phyloP scores from a whole-genome alignment of 2,329 filamentous ascomycete genomes.

The Penicillium sp. region DNA sequence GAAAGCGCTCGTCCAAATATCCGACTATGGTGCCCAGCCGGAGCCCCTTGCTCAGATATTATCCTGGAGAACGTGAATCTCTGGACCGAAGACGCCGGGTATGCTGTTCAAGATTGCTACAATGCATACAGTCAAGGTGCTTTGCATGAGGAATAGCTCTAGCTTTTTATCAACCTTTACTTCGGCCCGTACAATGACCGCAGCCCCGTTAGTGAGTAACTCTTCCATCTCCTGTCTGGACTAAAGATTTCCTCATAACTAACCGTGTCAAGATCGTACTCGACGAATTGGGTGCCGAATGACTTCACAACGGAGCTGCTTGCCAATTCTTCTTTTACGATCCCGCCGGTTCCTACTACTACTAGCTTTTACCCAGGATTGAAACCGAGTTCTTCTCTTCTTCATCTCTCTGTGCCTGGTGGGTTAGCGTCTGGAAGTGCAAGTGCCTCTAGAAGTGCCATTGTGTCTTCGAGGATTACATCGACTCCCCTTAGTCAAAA shows the following conservation, averaged over 20 bases:
- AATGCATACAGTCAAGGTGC: neutral
- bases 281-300: neutral
- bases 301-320: neutral
- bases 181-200: neutral
- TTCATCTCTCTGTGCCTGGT: neutral
- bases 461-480: too few relatives aligned
- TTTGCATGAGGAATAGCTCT: neutral
- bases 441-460: too few relatives aligned
- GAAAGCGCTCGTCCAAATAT: neutral
- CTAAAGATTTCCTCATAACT: neutral
- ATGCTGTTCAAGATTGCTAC: neutral
- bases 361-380: neutral
- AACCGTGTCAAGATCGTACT: neutral
- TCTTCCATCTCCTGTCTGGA: neutral
- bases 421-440: neutral
- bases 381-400: neutral
- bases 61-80: neutral
- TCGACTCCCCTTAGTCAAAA: too few relatives aligned
- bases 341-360: neutral
- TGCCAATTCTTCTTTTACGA: neutral
- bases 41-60: neutral
- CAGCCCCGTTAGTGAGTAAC: neutral
- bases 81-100: neutral
- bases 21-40: neutral
- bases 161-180: neutral